phyloP scores from a whole-genome alignment of 2,329 filamentous ascomycete species.

The Fonsecaea monophora region DNA sequence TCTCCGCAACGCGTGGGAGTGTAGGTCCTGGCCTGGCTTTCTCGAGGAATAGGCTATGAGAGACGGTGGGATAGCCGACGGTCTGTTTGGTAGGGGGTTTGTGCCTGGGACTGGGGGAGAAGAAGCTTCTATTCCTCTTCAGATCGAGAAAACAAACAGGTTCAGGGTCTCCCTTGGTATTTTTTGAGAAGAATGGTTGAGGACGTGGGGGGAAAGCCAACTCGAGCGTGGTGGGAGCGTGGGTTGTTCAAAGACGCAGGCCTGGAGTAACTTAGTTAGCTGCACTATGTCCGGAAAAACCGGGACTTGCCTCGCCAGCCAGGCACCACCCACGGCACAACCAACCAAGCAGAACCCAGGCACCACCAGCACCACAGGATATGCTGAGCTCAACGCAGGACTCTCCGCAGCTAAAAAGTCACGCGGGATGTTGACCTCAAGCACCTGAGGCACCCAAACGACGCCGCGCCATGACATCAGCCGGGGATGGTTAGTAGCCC shows the following conservation, averaged over 20 bases:
- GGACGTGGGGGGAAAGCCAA: slow-evolving; percentile 11
- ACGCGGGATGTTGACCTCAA: slow-evolving; percentile 14
- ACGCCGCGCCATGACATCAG: not conserved
- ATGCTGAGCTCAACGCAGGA: not conserved
- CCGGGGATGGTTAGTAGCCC: not conserved
- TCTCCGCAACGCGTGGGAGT: slow-evolving; percentile 11
- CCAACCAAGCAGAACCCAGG: not conserved
- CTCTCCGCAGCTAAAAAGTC: slow-evolving; percentile 14
- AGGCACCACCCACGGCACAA: not conserved
- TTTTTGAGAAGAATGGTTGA: not conserved
- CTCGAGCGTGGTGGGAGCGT: slow-evolving; percentile 16
- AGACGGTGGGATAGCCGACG: slow-evolving; percentile 11
- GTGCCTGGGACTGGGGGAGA: not conserved
- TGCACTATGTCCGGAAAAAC: slow-evolving; percentile 6
- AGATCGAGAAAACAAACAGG: not conserved
- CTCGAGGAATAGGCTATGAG: slow-evolving; percentile 17
- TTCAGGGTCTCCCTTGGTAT: not conserved
- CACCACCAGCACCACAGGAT: not conserved
- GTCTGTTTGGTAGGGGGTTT: not conserved
- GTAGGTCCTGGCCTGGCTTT: slow-evolving; percentile 4
- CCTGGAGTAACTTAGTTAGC: not conserved
- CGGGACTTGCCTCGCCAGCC: not conserved
- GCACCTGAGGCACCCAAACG: not conserved
- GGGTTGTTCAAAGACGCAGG: slow-evolving; percentile 6
- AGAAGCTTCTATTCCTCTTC: not conserved